phyloP scores from a whole-genome alignment of 495 filamentous ascomycete genomes.

The Xylaria castorea region DNA sequence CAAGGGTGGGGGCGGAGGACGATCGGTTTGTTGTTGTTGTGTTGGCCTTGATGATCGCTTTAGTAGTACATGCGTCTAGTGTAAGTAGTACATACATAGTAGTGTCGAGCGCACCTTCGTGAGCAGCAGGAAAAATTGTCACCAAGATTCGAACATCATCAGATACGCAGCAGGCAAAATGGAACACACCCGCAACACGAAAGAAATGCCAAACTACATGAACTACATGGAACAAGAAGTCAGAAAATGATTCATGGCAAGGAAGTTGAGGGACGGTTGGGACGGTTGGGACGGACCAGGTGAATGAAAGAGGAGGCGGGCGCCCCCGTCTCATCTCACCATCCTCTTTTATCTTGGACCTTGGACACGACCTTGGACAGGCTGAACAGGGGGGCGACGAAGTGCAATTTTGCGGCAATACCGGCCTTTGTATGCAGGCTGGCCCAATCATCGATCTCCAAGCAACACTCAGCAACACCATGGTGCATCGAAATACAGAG shows the following conservation, averaged over 20 bases:
- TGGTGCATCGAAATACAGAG: conserved; percentile 15
- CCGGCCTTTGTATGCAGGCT: conserved; percentile 35
- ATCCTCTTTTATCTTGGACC: conserved; percentile 14
- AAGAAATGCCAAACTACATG: neutral
- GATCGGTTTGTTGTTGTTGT: conserved; percentile 7
- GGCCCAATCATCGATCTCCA: conserved; percentile 13
- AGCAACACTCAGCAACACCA: neutral
- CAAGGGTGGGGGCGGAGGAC: conserved; percentile 22
- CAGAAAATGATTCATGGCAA: neutral
- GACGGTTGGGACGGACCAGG: neutral
- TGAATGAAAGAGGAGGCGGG: neutral
- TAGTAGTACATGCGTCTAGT: conserved; percentile 10
- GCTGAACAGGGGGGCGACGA: conserved; percentile 33
- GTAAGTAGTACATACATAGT: no score
- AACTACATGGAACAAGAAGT: neutral
- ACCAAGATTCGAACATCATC: neutral
- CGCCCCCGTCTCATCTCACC: conserved; percentile 1
- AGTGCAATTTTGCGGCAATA: conserved; percentile 46
- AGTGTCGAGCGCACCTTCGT: neutral
- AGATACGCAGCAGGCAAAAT: neutral
- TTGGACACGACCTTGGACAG: conserved; percentile 8
- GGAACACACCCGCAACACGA: neutral
- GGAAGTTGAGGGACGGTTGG: neutral
- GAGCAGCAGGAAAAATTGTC: neutral
- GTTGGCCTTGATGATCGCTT: conserved; percentile 19